Base-by-base conservation (phyloP, 140 eudicot genomes). In the Stevia rebaudiana region DNA sequence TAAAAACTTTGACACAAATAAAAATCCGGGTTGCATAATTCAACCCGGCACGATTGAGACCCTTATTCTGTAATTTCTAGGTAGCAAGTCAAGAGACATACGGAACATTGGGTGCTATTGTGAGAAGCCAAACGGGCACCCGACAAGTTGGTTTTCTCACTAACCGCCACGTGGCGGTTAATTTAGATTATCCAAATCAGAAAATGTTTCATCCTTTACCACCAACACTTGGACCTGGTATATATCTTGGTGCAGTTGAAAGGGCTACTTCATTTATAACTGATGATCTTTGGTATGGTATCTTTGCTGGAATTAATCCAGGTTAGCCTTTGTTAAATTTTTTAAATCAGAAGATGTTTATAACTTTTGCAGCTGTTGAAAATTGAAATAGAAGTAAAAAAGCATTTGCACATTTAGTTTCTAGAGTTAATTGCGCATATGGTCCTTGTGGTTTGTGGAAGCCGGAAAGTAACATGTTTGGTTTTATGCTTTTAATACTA, bases 141-240 rank as follows among this genome's bases (percentile, higher is more conserved):
- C 72, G 92, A 44, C 98, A 87, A 77, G 77, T 91, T 68, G 98
- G 98, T 69, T 91, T 91, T 78, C 96, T 91, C 52, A 91, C 96
- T 30, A 91, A 91, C 70, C 85, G 98, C 18, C 96, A 84, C 63
- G 98, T 91, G 41, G 98, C 98, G 0, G 98, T 91, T 50, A 88
- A 87, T 69, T 67, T 91, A 15, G 96, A 87, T 77, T 91, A 91
- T 77, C 98, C 98, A 65, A 91, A 86, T 64, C 98, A 91, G 76
- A 91, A 91, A 78, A 91, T 91, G 95, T 91, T 87, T 74, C 98
- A 91, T 85, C 98, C 98, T 37, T 73, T 87, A 40, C 98, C 98
- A 31, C 98, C 98, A 21, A 79, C 94, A 50, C 98, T 91, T 75
- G 98, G 98, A 64, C 95, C 98, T 35, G 95, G 98, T 51, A 89